These are phyloP conservation scores for Saccharomyces kudriavzevii DNA, from an alignment of 805 yeast species.

Conservation along the genomic window DNA sequence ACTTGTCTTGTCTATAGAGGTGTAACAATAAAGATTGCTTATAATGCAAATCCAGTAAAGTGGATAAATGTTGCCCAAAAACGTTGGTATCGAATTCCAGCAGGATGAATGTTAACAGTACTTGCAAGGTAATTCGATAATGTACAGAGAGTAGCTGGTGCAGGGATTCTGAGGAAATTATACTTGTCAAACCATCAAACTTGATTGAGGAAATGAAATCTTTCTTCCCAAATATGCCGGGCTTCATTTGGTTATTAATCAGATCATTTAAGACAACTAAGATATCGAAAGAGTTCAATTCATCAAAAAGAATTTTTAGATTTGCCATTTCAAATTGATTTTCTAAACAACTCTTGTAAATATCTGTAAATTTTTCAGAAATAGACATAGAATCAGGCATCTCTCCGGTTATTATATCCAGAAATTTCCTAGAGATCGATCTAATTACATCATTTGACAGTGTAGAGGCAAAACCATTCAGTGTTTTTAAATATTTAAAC, in stretches of 20 bases:
- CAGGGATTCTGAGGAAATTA: conserved; percentile 22
- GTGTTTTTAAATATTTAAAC: conserved; percentile 27
- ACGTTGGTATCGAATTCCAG: conserved; percentile 32
- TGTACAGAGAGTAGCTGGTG: conserved; percentile 26
- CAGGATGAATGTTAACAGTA: conserved; percentile 31
- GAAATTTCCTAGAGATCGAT: conserved; percentile 30
- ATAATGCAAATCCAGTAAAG: conserved; percentile 19
- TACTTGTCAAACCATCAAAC: conserved; percentile 17
- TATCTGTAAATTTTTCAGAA: conserved; percentile 21
- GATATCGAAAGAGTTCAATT: conserved; percentile 34
- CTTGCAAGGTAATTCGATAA: conserved; percentile 27
- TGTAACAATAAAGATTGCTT: conserved; percentile 20
- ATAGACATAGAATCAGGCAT: conserved; percentile 31
- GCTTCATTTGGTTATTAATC: conserved; percentile 23
- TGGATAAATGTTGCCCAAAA: conserved; percentile 16
- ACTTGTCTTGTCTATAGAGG: conserved; percentile 21
- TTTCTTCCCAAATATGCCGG: neutral
- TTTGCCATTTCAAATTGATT: conserved; percentile 34
- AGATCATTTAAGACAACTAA: conserved; percentile 33
- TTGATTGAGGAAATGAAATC: conserved; percentile 20
- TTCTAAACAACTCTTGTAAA: conserved; percentile 38
- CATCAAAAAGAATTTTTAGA: conserved; percentile 34
- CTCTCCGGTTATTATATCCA: conserved; percentile 32
- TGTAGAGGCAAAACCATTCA: conserved; percentile 35
- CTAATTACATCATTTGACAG: conserved; percentile 33